phyloP scores from a whole-genome alignment of 2,329 filamentous ascomycete species.

The Pestalotiopsis sp. region DNA sequence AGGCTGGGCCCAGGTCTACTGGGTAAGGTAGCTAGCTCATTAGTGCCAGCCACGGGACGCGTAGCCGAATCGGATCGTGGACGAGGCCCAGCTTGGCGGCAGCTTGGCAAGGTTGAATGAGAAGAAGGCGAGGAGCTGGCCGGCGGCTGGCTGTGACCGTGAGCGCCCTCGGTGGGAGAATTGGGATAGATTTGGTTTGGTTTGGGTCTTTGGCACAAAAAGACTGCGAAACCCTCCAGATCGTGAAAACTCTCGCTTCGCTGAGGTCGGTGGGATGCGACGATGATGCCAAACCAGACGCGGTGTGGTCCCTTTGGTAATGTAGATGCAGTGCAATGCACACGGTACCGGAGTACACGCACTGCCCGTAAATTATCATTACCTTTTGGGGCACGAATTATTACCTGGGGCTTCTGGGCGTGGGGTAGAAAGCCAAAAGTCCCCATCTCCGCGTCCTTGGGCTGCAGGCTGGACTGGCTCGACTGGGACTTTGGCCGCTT shows the following conservation, averaged over 20 bases:
- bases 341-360: no score
- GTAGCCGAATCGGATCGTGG: neutral
- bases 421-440: neutral
- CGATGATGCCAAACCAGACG: no score
- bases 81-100: neutral
- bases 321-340: no score
- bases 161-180: no score
- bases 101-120: neutral
- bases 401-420: neutral
- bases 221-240: neutral
- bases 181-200: neutral
- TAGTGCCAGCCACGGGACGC: neutral
- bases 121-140: neutral
- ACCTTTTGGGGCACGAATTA: no score
- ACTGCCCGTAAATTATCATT: no score
- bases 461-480: neutral
- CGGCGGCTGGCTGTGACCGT: no score
- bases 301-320: no score
- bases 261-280: no score
- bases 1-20: neutral
- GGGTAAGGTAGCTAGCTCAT: neutral
- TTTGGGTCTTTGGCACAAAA: neutral
- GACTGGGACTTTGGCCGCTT: neutral
- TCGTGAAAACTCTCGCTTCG: no score
- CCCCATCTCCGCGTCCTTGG: neutral